Conservation (phyloP, 2,329 filamentous ascomycete species). For the Arthroderma sp. region DNA sequence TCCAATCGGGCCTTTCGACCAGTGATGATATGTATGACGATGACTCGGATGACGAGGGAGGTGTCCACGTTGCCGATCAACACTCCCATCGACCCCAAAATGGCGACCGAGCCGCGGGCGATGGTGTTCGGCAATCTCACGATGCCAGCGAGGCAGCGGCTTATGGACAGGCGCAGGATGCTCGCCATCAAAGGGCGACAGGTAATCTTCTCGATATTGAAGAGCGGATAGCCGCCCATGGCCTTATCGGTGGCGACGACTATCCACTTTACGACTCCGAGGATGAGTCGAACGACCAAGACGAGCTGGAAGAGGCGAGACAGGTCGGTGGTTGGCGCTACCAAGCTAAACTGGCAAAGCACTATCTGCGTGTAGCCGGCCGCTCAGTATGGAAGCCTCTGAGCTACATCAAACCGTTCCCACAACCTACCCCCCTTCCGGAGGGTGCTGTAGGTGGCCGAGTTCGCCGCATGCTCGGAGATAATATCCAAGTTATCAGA, state of each 20-base stretch:
- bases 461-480: constrained; percentile 25
- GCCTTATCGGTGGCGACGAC: constrained; percentile 49
- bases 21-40: constrained; percentile 65
- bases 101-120: constrained; percentile 27
- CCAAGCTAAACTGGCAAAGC: constrained; percentile 45
- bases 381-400: constrained; percentile 34
- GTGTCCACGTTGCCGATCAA: constrained; percentile 7
- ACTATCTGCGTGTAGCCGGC: constrained; percentile 38
- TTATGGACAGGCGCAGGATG: constrained; percentile 37
- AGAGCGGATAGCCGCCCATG: constrained; percentile 59
- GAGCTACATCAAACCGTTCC: constrained; percentile 42
- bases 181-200: constrained; percentile 34
- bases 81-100: constrained; percentile 2
- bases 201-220: constrained; percentile 57
- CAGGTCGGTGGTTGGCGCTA: constrained; percentile 66
- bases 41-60: constrained; percentile 53
- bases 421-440: constrained; percentile 30
- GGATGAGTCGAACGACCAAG: constrained; percentile 63
- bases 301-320: constrained; percentile 64
- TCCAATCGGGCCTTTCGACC: constrained; percentile 61
- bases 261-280: constrained; percentile 87
- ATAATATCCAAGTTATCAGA: constrained; percentile 34
- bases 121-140: constrained; percentile 35
- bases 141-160: constrained; percentile 39
- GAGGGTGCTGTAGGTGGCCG: constrained; percentile 24